Evolutionary conservation across 495 filamentous ascomycete genomes (phyloP), one percentile per base, ranked within the genome.

Genomic region (Penicillium lagena): DNA sequence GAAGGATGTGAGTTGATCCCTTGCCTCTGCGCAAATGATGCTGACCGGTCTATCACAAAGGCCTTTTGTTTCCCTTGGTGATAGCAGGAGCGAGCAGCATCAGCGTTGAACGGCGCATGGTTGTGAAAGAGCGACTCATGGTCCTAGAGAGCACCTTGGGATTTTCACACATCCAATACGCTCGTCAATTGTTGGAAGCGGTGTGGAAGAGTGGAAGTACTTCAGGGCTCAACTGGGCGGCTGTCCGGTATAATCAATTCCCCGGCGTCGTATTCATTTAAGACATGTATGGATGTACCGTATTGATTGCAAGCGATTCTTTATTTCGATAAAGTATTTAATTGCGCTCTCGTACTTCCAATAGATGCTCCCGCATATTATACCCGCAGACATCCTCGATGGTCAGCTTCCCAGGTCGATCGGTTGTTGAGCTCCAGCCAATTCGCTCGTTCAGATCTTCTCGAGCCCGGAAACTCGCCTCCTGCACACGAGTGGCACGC

Each of bases 401-500:
- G 1, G 60, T 64, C 51, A 64, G 39, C 29, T 64, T 64, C 7
- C 43, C 55, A 4, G 50, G 46, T 10, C 44, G 39, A 40, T 60
- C 54, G 9, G 45, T 36, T n/a, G 44, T 42, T 1, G 47, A 50
- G 7, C 51, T 51, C 54, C 52, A 62, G 0, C 59, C 59, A 40
- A 65, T 65, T 0, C 62, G 50, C 46, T 65, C 62, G 9, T 29
- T 55, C 7, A 65, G 44, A 17, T 65, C 49, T 43, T 62, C 54
- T 0, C 59, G 45, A 1, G 62, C 62, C 28, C 49, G 37, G 31
- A 53, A 56, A 37, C 59, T 62, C 7, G 71, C 70, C 12, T 46
- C 64, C 35, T 75, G 70, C 1, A 73, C 60, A 1, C 55, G 49
- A 0, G 64, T 68, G 1, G 66, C 71, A 11, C 71, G 43, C 2